Evolutionary conservation across 805 yeast species (phyloP).

Genomic region (Suhomyces xylopsoci): DNA sequence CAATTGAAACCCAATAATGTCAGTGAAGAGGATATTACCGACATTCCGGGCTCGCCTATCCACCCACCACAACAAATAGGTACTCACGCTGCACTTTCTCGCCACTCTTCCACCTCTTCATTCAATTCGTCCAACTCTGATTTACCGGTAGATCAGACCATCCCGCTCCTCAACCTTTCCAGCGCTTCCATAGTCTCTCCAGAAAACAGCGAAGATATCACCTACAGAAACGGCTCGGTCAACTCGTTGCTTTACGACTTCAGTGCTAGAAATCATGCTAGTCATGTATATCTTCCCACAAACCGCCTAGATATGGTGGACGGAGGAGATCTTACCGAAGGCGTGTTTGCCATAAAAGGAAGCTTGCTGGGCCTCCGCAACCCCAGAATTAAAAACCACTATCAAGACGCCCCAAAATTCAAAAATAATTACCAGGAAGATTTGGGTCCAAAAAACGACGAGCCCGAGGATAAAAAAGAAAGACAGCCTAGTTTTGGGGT

Average conservation of each 20-base stretch:
- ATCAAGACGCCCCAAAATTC: slow-evolving; percentile 13
- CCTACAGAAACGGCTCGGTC: slow-evolving; percentile 20
- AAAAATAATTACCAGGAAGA: background rate
- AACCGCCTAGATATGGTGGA: slow-evolving; percentile 24
- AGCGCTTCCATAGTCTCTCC: slow-evolving; percentile 16
- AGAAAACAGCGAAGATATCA: background rate
- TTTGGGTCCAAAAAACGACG: background rate
- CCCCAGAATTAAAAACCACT: slow-evolving; percentile 28
- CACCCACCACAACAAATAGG: background rate
- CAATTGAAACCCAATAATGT: background rate
- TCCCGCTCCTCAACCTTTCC: slow-evolving; percentile 30
- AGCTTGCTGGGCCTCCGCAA: slow-evolving; percentile 21
- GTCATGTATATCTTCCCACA: slow-evolving; percentile 13
- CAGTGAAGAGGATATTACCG: slow-evolving; percentile 15
- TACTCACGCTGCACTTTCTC: background rate
- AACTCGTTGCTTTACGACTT: slow-evolving; percentile 22
- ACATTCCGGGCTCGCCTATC: slow-evolving; percentile 14
- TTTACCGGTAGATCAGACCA: slow-evolving; percentile 25
- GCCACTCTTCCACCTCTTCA: slow-evolving; percentile 16
- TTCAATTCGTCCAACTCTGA: slow-evolving; percentile 14
- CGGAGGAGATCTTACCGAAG: slow-evolving; percentile 24
- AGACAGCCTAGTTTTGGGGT: slow-evolving; percentile 18
- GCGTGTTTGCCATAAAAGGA: slow-evolving; percentile 13
- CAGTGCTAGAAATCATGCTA: slow-evolving; percentile 12
- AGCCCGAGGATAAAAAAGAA: background rate